phyloP scores from a whole-genome alignment of 305 asterid species.

The Rubia balearica region DNA sequence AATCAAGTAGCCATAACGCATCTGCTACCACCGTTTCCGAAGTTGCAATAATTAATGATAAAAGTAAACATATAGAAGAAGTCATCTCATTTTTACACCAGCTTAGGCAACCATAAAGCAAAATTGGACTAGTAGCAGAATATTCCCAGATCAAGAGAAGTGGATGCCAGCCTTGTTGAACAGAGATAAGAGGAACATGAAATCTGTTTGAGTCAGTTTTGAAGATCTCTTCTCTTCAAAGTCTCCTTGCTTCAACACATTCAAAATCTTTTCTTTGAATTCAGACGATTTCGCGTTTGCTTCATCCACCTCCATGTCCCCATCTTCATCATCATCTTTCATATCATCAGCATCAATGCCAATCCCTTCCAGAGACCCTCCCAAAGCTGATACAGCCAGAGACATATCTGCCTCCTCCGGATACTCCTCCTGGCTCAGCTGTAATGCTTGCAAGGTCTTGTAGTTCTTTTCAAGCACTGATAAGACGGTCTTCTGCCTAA shows the following conservation, averaged over 20 bases:
- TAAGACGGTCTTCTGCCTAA: slow-evolving; percentile 67
- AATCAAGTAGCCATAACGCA: background rate
- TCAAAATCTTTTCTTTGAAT: slow-evolving; percentile 58
- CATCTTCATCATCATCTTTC: slow-evolving; percentile 54
- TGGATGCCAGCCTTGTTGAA: slow-evolving; percentile 88
- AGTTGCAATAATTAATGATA: background rate
- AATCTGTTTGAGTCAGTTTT: slow-evolving; percentile 81
- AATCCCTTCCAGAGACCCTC: slow-evolving; percentile 58
- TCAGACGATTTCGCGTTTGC: slow-evolving; percentile 46
- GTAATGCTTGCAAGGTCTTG: slow-evolving; percentile 72
- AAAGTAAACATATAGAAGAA: background rate
- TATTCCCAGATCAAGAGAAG: slow-evolving; percentile 48
- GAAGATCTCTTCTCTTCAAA: slow-evolving; percentile 78
- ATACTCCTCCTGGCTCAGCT: slow-evolving; percentile 37
- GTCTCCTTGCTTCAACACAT: slow-evolving; percentile 57
- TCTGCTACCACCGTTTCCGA: background rate
- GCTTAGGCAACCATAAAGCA: background rate
- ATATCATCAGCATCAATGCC: slow-evolving; percentile 49
- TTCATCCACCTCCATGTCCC: slow-evolving; percentile 66
- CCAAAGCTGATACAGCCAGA: slow-evolving; percentile 56
- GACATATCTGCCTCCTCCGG: slow-evolving; percentile 46
- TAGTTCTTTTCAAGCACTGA: slow-evolving; percentile 72
- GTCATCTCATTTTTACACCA: slow-evolving; percentile 8
- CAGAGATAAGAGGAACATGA: slow-evolving; percentile 74
- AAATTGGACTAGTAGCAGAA: slow-evolving; percentile 13